Evolutionary conservation across 805 yeast genomes (phyloP).

Genomic region (Starmerella scarabaei): DNA sequence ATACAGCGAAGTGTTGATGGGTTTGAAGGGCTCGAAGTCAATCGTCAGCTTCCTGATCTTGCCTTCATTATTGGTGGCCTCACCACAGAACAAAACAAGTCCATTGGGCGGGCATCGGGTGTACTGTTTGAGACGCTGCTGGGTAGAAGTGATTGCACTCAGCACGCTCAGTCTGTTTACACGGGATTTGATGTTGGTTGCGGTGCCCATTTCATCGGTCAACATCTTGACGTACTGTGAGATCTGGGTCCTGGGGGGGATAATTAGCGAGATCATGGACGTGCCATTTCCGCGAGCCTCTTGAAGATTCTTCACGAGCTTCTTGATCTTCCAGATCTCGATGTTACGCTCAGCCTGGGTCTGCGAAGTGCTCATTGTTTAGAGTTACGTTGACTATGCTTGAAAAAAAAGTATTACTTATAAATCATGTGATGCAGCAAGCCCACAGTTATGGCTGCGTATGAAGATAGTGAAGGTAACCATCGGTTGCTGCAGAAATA

Average conservation of each 20-base stretch:
- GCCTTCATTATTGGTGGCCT: slow-evolving; percentile 91
- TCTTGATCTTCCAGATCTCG: slow-evolving; percentile 98
- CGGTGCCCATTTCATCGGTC: slow-evolving; percentile 98
- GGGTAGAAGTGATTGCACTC: slow-evolving; percentile 96
- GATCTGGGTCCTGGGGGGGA: slow-evolving; percentile 92
- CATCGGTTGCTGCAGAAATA: too few relatives aligned
- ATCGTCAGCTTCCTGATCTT: slow-evolving; percentile 93
- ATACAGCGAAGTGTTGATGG: slow-evolving; percentile 92
- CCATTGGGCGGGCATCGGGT: slow-evolving; percentile 88
- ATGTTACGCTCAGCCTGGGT: slow-evolving; percentile 85
- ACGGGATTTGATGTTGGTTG: slow-evolving; percentile 94
- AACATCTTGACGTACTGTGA: slow-evolving; percentile 77
- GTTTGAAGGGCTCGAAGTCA: slow-evolving; percentile 97
- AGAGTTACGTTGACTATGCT: not conserved
- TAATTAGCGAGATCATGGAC: slow-evolving; percentile 92
- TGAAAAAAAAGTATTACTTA: not conserved
- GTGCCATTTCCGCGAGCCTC: slow-evolving; percentile 97
- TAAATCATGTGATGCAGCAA: not conserved
- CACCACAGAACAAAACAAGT: slow-evolving; percentile 95
- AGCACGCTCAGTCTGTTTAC: slow-evolving; percentile 91
- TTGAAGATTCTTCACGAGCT: slow-evolving; percentile 75
- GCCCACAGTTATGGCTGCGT: too few relatives aligned
- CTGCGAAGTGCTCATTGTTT: slow-evolving; percentile 25
- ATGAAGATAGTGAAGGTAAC: too few relatives aligned
- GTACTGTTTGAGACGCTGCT: slow-evolving; percentile 86